Evolutionary conservation across 2,329 filamentous ascomycete species (phyloP).

Genomic region (Fusarium burgessii): DNA sequence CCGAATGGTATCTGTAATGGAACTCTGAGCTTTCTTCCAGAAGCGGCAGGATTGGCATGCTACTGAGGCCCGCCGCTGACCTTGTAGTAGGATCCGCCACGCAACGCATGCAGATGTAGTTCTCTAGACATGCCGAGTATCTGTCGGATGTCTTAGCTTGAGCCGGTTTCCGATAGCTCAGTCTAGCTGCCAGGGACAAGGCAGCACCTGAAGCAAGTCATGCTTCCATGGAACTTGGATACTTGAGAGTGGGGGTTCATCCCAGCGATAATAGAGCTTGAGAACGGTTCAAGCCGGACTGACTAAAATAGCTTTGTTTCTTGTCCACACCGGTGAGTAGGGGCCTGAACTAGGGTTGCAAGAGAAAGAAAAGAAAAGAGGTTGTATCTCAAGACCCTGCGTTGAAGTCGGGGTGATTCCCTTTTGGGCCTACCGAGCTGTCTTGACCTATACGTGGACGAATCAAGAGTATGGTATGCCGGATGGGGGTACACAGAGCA

Average conservation of each 20-base stretch:
- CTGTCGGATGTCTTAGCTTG: slow-evolving; percentile 2
- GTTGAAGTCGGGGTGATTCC: slow-evolving; percentile 24
- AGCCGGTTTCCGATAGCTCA: slow-evolving; percentile 12
- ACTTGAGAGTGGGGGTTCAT: slow-evolving; percentile 36
- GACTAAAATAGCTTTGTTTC: slow-evolving; percentile 26
- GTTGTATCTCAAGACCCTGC: slow-evolving; percentile 26
- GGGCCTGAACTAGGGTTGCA: slow-evolving; percentile 29
- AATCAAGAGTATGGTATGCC: slow-evolving; percentile 28
- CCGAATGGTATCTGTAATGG: slow-evolving; percentile 12
- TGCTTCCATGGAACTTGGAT: slow-evolving; percentile 17
- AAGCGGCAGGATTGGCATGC: slow-evolving; percentile 27
- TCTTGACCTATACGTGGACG: slow-evolving; percentile 39
- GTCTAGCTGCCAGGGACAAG: slow-evolving; percentile 35
- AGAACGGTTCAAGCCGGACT: slow-evolving; percentile 25
- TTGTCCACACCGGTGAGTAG: slow-evolving; percentile 46
- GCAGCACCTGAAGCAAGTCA: slow-evolving; percentile 24
- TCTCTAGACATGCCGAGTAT: slow-evolving; percentile 1
- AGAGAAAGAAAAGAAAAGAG: slow-evolving; percentile 6
- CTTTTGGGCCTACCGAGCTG: slow-evolving; percentile 23
- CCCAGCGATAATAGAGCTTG: background rate
- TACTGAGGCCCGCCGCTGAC: slow-evolving; percentile 37
- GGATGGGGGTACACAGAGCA: slow-evolving; percentile 28
- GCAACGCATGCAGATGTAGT: slow-evolving; percentile 23
- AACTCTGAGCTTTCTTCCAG: slow-evolving; percentile 13
- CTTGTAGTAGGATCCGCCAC: slow-evolving; percentile 29